Percentiles rank a stretch among this genome's conserved stretches.
These are phyloP conservation scores for Forsythia suspensa DNA, from an alignment of 257 asterid species.

Conservation along the genomic window DNA sequence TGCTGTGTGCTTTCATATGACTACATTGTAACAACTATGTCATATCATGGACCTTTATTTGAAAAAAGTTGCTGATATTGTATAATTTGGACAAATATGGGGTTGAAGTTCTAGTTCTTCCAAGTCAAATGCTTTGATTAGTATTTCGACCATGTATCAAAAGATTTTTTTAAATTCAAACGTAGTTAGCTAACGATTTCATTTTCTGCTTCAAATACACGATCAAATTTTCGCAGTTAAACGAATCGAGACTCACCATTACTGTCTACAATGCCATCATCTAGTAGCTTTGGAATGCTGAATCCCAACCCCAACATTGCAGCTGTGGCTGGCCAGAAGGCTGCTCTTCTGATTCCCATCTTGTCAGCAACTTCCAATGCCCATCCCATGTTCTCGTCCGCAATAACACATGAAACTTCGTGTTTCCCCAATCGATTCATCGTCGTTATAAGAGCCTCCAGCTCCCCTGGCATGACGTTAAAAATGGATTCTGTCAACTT, in stretches of 20 bases:
- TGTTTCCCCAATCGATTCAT: slow-evolving; percentile 22
- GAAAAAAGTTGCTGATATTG: no score
- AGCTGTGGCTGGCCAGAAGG: slow-evolving; percentile 45
- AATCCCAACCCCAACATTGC: slow-evolving; percentile 24
- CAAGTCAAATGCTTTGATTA: no score
- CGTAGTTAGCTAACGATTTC: background rate
- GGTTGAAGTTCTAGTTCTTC: no score
- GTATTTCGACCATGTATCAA: no score
- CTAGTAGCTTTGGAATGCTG: slow-evolving; percentile 30
- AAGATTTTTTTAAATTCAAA: background rate
- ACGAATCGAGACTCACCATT: slow-evolving; percentile 28
- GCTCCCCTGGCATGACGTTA: slow-evolving; percentile 37
- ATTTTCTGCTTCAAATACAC: no score
- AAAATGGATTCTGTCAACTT: slow-evolving; percentile 18
- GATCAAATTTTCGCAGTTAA: no score
- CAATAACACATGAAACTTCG: slow-evolving; percentile 29
- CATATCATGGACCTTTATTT: no score
- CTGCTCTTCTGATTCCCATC: slow-evolving; percentile 25
- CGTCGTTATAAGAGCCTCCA: slow-evolving; percentile 29
- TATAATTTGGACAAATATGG: no score
- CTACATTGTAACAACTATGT: no score
- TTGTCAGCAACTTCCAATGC: slow-evolving; percentile 36
- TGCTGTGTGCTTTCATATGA: no score
- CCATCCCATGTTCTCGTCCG: slow-evolving; percentile 42
- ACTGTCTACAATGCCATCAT: slow-evolving; percentile 35